phyloP scores from a whole-genome alignment of 1,284 basidiomycete genomes.

The Austropuccinia psidii region DNA sequence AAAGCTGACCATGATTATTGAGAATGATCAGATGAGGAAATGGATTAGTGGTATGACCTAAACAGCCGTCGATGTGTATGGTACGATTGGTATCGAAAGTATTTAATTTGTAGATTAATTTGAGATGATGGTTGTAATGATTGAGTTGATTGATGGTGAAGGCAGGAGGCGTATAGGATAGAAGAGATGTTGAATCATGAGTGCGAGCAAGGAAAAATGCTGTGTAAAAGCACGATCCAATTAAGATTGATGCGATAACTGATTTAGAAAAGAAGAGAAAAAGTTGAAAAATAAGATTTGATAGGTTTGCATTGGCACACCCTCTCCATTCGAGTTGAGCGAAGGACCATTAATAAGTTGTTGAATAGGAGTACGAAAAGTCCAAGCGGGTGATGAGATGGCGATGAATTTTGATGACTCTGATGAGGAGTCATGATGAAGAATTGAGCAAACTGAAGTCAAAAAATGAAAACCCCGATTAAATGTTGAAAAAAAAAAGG shows the following conservation, averaged over 20 bases:
- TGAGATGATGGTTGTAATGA: background rate
- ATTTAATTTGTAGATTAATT: background rate
- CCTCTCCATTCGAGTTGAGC: background rate
- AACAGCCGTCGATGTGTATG: conserved; percentile 8
- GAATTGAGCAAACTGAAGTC: background rate
- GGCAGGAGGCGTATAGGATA: background rate
- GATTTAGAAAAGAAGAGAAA: background rate
- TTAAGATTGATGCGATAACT: background rate
- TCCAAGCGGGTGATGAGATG: background rate
- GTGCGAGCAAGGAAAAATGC: conserved; percentile 26
- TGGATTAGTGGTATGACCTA: background rate
- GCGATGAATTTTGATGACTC: background rate
- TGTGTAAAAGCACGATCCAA: background rate
- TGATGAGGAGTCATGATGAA: background rate
- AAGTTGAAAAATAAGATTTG: background rate
- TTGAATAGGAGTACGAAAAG: conserved; percentile 19
- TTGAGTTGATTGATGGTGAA: background rate
- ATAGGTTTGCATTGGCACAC: background rate
- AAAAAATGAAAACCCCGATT: background rate
- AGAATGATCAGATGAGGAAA: conserved; percentile 8
- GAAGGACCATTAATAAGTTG: conserved; percentile 19
- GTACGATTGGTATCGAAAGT: background rate
- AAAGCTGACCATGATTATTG: conserved; percentile 2
- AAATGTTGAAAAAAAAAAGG: background rate
- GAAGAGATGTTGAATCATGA: conserved; percentile 24